These are phyloP conservation scores for Cladophialophora bantiana DNA, from an alignment of 2,329 filamentous ascomycete genomes.

Conservation along the genomic window DNA sequence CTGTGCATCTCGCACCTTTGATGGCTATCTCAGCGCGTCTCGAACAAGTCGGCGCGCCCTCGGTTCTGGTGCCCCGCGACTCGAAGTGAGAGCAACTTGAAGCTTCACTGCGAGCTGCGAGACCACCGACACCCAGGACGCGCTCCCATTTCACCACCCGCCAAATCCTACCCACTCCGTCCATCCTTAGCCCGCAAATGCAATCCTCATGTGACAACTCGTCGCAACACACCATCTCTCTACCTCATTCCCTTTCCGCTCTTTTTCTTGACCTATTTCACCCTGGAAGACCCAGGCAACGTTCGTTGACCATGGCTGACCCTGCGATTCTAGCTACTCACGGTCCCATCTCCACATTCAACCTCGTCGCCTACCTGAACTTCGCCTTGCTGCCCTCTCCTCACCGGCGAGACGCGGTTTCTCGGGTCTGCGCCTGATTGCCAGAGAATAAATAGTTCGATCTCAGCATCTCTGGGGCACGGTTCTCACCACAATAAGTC, in stretches of 20 bases:
- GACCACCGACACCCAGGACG: conserved; percentile 7
- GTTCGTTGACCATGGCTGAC: conserved; percentile 33
- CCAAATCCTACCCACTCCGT: background rate
- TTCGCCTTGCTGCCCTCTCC: conserved; percentile 36
- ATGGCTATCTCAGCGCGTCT: background rate
- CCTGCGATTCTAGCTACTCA: conserved; percentile 13
- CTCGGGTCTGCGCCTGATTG: conserved; percentile 25
- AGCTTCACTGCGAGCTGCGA: conserved; percentile 1
- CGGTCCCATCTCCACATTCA: conserved; percentile 18
- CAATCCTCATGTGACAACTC: conserved; percentile 35
- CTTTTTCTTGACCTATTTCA: conserved; percentile 10
- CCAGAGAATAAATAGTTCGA: conserved; percentile 5
- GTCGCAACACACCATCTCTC: conserved; percentile 31
- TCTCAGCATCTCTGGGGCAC: background rate
- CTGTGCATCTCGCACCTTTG: background rate
- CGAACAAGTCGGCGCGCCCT: background rate
- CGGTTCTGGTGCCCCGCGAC: background rate
- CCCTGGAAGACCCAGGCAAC: background rate
- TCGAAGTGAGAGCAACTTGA: background rate
- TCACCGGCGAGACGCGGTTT: background rate
- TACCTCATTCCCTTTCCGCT: conserved; percentile 1
- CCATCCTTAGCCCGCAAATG: conserved; percentile 16
- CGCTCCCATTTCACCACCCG: conserved; percentile 8
- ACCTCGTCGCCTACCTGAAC: conserved; percentile 37
- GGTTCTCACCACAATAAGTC: background rate